A percentile compares a stretch with the other conserved stretches of the same genome.
These are phyloP conservation scores for Oryza longistaminata DNA, from an alignment of 176 grass and related monocot genomes.

Conservation along the genomic window DNA sequence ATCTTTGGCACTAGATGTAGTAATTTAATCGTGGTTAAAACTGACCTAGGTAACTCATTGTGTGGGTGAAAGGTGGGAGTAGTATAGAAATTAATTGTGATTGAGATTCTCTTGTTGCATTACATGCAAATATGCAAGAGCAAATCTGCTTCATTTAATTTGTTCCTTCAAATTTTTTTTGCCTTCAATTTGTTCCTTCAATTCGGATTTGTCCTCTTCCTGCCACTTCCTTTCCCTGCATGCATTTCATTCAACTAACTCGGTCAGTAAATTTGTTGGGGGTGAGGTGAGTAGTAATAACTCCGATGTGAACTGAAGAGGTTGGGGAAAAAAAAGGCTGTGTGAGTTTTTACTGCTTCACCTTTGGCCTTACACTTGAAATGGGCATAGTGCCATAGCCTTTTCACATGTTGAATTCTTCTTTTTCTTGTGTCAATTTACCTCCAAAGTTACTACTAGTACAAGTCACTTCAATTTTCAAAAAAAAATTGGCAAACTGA, in stretches of 20 bases:
- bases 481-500: neutral
- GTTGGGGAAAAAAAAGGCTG: neutral
- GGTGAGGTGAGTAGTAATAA: neutral
- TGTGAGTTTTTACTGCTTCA: neutral
- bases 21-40: neutral
- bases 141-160: neutral
- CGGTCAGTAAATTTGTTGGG: constrained; percentile 20
- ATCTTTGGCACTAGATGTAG: neutral
- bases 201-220: constrained; percentile 33
- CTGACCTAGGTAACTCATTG: neutral
- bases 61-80: neutral
- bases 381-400: constrained; percentile 2
- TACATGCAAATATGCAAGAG: constrained; percentile 24
- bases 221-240: neutral
- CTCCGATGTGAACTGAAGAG: constrained; percentile 25
- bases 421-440: constrained; percentile 1
- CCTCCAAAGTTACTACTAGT: neutral
- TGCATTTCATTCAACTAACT: constrained; percentile 22
- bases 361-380: constrained; percentile 33
- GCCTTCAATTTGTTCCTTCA: neutral
- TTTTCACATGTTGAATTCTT: constrained; percentile 5
- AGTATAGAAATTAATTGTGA: neutral
- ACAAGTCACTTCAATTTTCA: neutral
- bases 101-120: neutral
- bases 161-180: neutral